Evolutionary conservation across 2,329 filamentous ascomycete genomes (phyloP).

Genomic region (Stemphylium beticola): DNA sequence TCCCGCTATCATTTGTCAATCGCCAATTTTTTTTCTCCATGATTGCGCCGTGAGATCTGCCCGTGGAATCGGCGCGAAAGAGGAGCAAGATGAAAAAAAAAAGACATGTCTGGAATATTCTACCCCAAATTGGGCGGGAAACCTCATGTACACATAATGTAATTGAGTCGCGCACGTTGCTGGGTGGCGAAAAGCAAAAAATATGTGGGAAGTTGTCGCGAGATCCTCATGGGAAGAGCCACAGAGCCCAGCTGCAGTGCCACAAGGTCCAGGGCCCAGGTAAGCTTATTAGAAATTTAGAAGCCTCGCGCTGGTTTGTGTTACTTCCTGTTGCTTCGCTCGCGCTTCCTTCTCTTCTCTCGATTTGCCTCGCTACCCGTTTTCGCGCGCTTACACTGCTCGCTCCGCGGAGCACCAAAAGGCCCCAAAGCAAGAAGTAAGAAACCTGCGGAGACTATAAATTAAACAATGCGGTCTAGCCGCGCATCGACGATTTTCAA

Average conservation of each 20-base stretch:
- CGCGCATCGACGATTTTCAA: conserved; percentile 10
- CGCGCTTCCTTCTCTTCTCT: background rate
- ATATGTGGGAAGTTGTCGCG: background rate
- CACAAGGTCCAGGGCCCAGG: background rate
- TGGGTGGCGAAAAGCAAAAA: background rate
- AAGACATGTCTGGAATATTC: background rate
- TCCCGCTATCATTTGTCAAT: background rate
- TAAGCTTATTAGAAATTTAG: background rate
- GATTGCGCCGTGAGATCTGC: background rate
- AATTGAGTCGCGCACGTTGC: background rate
- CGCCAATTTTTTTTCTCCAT: background rate
- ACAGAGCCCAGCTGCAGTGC: background rate
- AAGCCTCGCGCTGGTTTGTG: background rate
- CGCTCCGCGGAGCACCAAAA: conserved; percentile 7
- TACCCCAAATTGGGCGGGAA: background rate
- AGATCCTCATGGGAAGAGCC: background rate
- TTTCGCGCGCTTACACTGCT: background rate
- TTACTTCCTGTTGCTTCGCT: background rate
- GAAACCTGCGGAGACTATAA: conserved; percentile 5
- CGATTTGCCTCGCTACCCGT: background rate
- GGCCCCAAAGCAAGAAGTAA: background rate
- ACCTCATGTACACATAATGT: background rate
- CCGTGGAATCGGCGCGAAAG: conserved; percentile 5
- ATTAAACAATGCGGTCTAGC: conserved; percentile 18
- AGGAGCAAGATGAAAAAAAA: background rate